A percentile compares a stretch with the other conserved stretches of the same genome.
Evolutionary conservation across 495 filamentous ascomycete species (phyloP).

Genomic region (Trichocladium uniseriatum): DNA sequence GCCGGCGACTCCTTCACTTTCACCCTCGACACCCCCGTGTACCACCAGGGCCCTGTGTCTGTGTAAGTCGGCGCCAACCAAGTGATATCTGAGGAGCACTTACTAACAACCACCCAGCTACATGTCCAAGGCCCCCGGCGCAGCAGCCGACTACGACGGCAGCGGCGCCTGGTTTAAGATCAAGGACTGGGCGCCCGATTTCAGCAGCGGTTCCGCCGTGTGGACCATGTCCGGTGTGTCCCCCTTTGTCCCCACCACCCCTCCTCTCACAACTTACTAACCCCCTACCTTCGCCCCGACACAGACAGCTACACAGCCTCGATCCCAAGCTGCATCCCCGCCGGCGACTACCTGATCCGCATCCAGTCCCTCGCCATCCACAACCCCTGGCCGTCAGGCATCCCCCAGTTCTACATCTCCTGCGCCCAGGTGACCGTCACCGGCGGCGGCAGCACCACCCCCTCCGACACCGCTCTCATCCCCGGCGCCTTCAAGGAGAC

Average conservation of each 20-base stretch:
- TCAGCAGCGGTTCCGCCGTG: slow-evolving; percentile 25
- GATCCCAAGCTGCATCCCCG: slow-evolving; percentile 46
- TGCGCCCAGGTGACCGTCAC: slow-evolving; percentile 53
- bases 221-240: slow-evolving; percentile 33
- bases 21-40: slow-evolving; percentile 43
- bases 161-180: slow-evolving; percentile 49
- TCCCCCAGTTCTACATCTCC: slow-evolving; percentile 46
- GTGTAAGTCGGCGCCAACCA: slow-evolving; percentile 39
- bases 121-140: slow-evolving; percentile 45
- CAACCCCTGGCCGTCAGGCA: slow-evolving; percentile 42
- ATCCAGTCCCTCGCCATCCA: slow-evolving; percentile 55
- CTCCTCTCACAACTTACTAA: background rate
- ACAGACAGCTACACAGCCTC: slow-evolving; percentile 39
- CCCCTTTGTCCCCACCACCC: no score
- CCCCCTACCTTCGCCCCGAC: background rate
- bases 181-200: slow-evolving; percentile 44
- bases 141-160: slow-evolving; percentile 39
- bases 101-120: slow-evolving; percentile 14
- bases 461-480: slow-evolving; percentile 43
- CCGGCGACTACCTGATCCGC: slow-evolving; percentile 54
- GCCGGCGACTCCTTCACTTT: slow-evolving; percentile 46
- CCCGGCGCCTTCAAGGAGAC: slow-evolving; percentile 47
- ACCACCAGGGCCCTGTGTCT: slow-evolving; percentile 51
- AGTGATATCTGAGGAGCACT: background rate
- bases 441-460: slow-evolving; percentile 41